A percentile compares a stretch with the other conserved stretches of the same genome.
Evolutionary conservation across 2,329 filamentous ascomycete species (phyloP).

Genomic region (Rachicladosporium sp.): DNA sequence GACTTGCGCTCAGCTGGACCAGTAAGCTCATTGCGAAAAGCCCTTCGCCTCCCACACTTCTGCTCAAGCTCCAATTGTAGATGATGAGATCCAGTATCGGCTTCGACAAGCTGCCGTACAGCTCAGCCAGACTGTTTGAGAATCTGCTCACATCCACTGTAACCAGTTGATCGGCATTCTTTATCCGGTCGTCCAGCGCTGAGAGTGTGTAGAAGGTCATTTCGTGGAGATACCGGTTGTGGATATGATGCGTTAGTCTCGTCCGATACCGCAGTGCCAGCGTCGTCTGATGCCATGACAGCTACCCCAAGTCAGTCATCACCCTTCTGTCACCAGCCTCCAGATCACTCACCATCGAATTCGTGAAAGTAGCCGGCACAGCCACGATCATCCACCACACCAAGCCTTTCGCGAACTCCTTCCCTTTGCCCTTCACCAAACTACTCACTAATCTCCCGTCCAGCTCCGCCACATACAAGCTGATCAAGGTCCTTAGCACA

Average conservation of each 20-base stretch:
- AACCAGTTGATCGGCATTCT: constrained; percentile 95
- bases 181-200: constrained; percentile 90
- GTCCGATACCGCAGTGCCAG: constrained; percentile 87
- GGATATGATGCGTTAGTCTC: constrained; percentile 83
- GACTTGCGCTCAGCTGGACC: constrained; percentile 80
- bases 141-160: constrained; percentile 95
- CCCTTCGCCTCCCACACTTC: constrained; percentile 90
- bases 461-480: constrained; percentile 89
- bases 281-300: constrained; percentile 94
- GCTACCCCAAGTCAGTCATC: no score
- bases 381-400: constrained; percentile 99
- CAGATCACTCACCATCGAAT: constrained; percentile 68
- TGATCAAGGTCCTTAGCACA: constrained; percentile 80
- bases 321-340: background rate
- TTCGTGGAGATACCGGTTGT: constrained; percentile 91
- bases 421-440: constrained; percentile 79
- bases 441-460: constrained; percentile 88
- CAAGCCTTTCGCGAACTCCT: constrained; percentile 75
- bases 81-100: constrained; percentile 90
- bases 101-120: constrained; percentile 95
- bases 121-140: constrained; percentile 82
- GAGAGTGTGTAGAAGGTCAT: constrained; percentile 97
- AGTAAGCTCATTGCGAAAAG: constrained; percentile 90
- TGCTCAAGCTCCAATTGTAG: constrained; percentile 87
- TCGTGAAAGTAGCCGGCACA: constrained; percentile 91